Base-by-base conservation (phyloP, 148 eudicot genomes). In the Arbutus unedo region DNA sequence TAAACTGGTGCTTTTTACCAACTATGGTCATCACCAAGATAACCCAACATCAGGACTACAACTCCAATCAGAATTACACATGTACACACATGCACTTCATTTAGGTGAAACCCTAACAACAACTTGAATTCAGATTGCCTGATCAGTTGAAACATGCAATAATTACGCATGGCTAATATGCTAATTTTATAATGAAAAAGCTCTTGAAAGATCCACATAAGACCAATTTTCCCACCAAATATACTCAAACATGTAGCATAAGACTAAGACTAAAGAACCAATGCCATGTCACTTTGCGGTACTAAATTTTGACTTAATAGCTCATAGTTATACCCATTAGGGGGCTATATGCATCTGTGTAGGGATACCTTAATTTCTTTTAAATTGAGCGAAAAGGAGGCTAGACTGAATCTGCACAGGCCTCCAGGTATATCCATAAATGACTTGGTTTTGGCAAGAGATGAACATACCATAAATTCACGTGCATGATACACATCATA, bases 41-140 rank as follows among this genome's bases (percentile, higher is more conserved):
- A 62, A 62, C 44, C 70, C 50, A 56, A 78, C 25, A n/a, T 7
- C 70, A 57, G 81, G 53, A 78, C 81, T 44, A 57, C 57, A 78
- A 57, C 41, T 14, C 53, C 8, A 8, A 41, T 38, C 18, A 9
- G 18, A 23, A 41, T 3, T n/a, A 15, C 54, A 50, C 4, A 53
- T 5, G 19, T 23, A 23, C 14, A 23, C 13, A 5, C 4, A 23
- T 5, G 5, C 13, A 5, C 21, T 38, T 31, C 8, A 55, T 53
- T 11, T 16, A 54, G 64, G 13, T 55, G 53, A 73, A 73, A 47
- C 25, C 76, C 54, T 31, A 45, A 47, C 21, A 45, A 2, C 43
- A 10, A 3, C 67, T 60, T 6, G 5, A 73, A 44, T 9, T 18
- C 15, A 45, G 38, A 19, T n/a, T 8, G 9, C 43, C 57, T 10